A percentile compares a stretch with the other conserved stretches of the same genome.
Evolutionary conservation across 2,329 filamentous ascomycete genomes (phyloP).

Genomic region (Aspergillus sp.): DNA sequence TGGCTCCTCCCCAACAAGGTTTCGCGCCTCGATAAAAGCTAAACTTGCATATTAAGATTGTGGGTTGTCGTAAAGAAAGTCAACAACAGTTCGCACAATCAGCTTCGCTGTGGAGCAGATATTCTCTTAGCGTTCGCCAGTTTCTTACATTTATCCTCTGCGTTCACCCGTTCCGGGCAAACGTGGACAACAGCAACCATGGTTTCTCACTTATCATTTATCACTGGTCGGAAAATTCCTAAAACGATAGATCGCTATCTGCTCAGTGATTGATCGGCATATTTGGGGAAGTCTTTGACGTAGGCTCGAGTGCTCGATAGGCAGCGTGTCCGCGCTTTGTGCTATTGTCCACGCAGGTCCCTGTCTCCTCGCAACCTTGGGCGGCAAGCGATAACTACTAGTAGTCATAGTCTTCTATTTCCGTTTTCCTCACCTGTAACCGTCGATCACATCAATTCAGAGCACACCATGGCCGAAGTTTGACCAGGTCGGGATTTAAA

Average conservation of each 20-base stretch:
- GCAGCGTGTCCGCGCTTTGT: slow-evolving; percentile 3
- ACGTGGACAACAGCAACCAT: neutral
- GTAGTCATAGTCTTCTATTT: neutral
- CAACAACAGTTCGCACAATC: neutral
- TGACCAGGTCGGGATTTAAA: neutral
- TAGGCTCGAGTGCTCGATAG: slow-evolving; percentile 1
- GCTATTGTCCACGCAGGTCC: neutral
- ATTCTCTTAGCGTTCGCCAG: neutral
- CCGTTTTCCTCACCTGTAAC: neutral
- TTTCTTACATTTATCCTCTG: neutral
- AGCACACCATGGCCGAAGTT: neutral
- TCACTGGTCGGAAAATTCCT: neutral
- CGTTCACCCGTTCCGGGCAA: slow-evolving; percentile 5
- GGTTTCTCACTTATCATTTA: neutral
- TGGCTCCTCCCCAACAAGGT: neutral
- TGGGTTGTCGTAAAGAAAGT: neutral
- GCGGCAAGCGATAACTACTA: neutral
- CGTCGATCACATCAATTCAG: neutral
- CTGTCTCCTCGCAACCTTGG: neutral
- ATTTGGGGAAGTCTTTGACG: neutral
- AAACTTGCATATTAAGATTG: neutral
- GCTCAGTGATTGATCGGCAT: slow-evolving; percentile 5
- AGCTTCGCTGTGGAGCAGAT: slow-evolving; percentile 1
- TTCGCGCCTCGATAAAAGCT: neutral
- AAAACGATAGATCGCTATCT: neutral